phyloP scores from a whole-genome alignment of 345 rosid genomes.

The Triadica sebifera region DNA sequence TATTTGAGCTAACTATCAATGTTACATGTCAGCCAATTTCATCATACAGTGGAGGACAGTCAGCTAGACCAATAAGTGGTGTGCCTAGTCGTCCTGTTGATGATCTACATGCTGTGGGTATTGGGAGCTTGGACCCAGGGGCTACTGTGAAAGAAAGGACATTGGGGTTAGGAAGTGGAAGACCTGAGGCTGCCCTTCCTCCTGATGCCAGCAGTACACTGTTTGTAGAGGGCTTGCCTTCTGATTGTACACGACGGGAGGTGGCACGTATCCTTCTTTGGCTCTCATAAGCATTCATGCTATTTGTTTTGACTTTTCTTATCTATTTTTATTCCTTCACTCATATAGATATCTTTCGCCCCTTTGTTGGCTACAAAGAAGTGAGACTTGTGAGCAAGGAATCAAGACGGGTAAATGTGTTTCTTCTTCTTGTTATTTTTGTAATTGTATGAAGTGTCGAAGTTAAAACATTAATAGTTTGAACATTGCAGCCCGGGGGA shows the following conservation, averaged over 20 bases:
- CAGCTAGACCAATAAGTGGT: constrained; percentile 42
- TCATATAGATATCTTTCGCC: constrained; percentile 60
- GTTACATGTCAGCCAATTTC: constrained; percentile 44
- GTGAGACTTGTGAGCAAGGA: constrained; percentile 71
- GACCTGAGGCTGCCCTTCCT: constrained; percentile 52
- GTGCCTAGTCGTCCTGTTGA: constrained; percentile 40
- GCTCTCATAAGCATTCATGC: neutral
- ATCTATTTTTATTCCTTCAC: constrained; percentile 39
- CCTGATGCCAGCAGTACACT: constrained; percentile 59
- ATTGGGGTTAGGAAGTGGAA: constrained; percentile 45
- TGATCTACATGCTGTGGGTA: constrained; percentile 38
- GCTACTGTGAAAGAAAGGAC: constrained; percentile 37
- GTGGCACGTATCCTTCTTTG: constrained; percentile 59
- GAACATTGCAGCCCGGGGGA: constrained; percentile 53
- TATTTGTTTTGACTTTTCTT: constrained; percentile 11
- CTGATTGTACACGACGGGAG: constrained; percentile 52
- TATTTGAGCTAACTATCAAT: constrained; percentile 9
- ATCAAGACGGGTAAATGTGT: constrained; percentile 48
- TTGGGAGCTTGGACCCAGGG: constrained; percentile 41
- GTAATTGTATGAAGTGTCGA: constrained; percentile 1
- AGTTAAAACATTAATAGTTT: constrained; percentile 13
- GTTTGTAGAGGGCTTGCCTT: constrained; percentile 65
- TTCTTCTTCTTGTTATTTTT: neutral
- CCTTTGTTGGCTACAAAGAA: constrained; percentile 73
- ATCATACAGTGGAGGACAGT: constrained; percentile 46